Conservation (phyloP, 2,329 filamentous ascomycete species). For the Davidsoniella neocaledoniae region DNA sequence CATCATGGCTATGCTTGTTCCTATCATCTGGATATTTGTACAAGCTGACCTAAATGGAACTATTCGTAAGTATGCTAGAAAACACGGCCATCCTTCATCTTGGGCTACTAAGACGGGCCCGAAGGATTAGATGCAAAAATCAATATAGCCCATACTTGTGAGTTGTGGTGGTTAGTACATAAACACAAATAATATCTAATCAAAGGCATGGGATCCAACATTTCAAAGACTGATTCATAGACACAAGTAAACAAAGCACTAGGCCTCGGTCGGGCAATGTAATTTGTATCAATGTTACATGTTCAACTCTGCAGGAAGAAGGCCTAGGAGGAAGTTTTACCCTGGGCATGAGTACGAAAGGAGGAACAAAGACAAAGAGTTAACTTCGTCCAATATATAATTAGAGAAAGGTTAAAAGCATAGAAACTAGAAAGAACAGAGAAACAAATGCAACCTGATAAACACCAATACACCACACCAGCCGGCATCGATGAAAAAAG, state of each 20-base stretch:
- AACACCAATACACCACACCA: no score
- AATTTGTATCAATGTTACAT: no score
- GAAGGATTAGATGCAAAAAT: constrained; percentile 1
- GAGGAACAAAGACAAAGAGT: background rate
- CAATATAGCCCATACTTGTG: background rate
- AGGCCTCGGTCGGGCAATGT: no score
- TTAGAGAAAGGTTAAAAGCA: background rate
- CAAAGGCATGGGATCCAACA: background rate
- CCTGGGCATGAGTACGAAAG: background rate
- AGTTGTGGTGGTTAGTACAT: background rate
- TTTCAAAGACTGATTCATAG: background rate
- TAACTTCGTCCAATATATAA: background rate
- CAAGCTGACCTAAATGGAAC: constrained; percentile 38
- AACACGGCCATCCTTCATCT: constrained; percentile 39
- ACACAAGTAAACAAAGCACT: no score
- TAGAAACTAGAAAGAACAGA: background rate
- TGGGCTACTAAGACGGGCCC: constrained; percentile 19
- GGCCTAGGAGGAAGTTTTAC: no score
- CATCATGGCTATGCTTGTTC: constrained; percentile 34
- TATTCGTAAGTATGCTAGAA: constrained; percentile 37
- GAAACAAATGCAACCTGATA: background rate
- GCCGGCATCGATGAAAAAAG: background rate
- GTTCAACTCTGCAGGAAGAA: no score
- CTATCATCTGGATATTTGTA: constrained; percentile 41
- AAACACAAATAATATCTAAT: no score